Evolutionary conservation across 192 early-diverging fungal genomes (phyloP), one percentile per base, ranked within the genome.

Genomic region (Linnemannia schmuckeri): DNA sequence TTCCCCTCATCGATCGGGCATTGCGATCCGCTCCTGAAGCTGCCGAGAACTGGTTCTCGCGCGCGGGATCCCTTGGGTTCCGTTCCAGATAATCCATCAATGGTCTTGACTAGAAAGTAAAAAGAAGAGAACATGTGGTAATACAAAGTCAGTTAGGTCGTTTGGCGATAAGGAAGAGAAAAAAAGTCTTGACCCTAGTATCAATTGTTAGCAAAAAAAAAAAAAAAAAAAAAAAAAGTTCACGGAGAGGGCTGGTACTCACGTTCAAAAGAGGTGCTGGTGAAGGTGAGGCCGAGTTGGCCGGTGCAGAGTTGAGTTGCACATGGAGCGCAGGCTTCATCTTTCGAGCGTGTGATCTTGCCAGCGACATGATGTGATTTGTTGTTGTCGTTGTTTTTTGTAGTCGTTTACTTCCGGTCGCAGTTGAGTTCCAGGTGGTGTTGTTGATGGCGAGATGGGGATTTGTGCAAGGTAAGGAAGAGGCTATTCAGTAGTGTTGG

Each of bases 311-410:
- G 35, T 84, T 84, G 47, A 84, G 68, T 42, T 84, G 82, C 35
- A 83, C 82, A 74, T 83, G 82, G 70, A 83, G 77, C 10, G 38
- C 82, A 71, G 82, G 82, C 77, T 79, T 84, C 77, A 78, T 75
- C 49, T 84, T 84, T 75, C 52, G 74, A 22, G 82, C 77, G 49
- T 73, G 77, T 68, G 77, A 84, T 69, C 82, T 78, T 68, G 77
- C 72, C 35, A 84, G 40, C 27, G 82, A 75, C 77, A 84, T 84
- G 44, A 46, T 79, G 55, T n/a, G 42, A 52, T 22, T 52, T 49
- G 10, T 2, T 57, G 47, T 3, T 61, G 24, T 37, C 18, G 54
- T 42, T 55, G 55, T 18, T 63, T 18, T 8, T 18, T 37, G 68
- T 17, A 8, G 47, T 55, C 1, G 44, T 33, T 33, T 17, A n/a